These are phyloP conservation scores for Tothia fuscella DNA, from an alignment of 2,329 filamentous ascomycete genomes.

Conservation along the genomic window DNA sequence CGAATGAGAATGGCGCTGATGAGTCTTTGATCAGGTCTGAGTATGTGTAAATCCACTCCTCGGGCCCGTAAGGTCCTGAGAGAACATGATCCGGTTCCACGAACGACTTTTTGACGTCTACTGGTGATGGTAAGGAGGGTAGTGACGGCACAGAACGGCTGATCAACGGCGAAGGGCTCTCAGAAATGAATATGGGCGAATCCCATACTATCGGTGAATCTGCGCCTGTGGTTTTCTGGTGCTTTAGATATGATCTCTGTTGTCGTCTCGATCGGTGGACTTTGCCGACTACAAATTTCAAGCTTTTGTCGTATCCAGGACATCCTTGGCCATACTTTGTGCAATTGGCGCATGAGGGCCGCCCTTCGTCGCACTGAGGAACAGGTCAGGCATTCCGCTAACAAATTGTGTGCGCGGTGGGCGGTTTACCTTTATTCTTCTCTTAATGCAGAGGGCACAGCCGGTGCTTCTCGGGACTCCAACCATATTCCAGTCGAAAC, in stretches of 20 bases:
- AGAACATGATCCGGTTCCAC: not conserved
- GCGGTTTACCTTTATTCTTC: constrained; percentile 3
- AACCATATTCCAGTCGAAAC: too few relatives aligned
- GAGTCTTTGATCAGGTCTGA: not conserved
- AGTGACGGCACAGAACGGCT: not conserved
- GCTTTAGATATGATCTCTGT: constrained; percentile 1
- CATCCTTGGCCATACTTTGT: constrained; percentile 6
- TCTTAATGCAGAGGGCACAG: constrained; percentile 5
- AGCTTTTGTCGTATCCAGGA: constrained; percentile 4
- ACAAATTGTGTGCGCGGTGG: too few relatives aligned
- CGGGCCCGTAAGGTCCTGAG: not conserved
- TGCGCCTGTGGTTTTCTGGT: not conserved
- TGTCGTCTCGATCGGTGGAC: constrained; percentile 6
- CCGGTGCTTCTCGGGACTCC: constrained; percentile 8
- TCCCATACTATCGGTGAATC: too few relatives aligned
- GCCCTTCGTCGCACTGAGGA: constrained; percentile 5
- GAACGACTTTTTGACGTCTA: not conserved
- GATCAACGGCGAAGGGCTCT: not conserved
- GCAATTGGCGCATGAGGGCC: constrained; percentile 4
- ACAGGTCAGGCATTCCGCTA: not conserved
- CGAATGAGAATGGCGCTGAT: not conserved
- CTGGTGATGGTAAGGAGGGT: not conserved
- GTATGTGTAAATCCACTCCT: not conserved
- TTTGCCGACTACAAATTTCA: constrained; percentile 7
- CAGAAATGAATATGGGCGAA: not conserved